Evolutionary conservation across 2,329 filamentous ascomycete genomes (phyloP).

Genomic region (Metarhizium album): DNA sequence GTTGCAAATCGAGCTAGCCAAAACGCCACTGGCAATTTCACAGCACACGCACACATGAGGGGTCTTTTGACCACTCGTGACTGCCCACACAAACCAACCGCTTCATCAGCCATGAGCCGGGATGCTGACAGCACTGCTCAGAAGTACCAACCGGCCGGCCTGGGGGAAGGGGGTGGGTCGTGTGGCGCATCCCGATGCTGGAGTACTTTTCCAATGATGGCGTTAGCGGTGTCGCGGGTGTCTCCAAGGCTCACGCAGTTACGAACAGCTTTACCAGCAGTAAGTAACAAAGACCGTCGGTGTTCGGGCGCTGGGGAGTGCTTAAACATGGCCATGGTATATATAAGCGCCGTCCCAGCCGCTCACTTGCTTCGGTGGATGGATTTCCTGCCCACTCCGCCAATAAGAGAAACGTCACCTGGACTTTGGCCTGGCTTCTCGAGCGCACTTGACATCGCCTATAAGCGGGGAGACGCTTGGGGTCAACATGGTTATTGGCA

Average conservation of each 20-base stretch:
- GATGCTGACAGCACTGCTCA: background rate
- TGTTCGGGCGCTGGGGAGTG: background rate
- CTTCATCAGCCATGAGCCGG: background rate
- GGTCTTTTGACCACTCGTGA: background rate
- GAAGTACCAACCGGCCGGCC: background rate
- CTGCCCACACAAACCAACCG: background rate
- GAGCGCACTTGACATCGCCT: background rate
- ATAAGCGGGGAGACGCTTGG: background rate
- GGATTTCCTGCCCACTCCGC: background rate
- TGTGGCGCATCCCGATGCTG: constrained; percentile 1
- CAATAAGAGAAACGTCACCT: background rate
- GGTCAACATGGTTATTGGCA: constrained; percentile 19
- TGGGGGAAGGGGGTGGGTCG: background rate
- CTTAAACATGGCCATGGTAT: background rate
- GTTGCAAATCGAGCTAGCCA: background rate
- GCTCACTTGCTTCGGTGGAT: background rate
- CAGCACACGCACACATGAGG: background rate
- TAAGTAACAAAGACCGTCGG: background rate
- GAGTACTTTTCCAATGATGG: background rate
- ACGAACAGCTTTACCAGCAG: background rate
- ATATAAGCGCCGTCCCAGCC: background rate
- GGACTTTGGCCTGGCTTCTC: background rate
- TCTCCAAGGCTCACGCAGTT: background rate
- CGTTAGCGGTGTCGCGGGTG: background rate
- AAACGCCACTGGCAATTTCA: background rate